These are phyloP conservation scores for Lachancea fermentati DNA, from an alignment of 805 yeast genomes.

Conservation along the genomic window DNA sequence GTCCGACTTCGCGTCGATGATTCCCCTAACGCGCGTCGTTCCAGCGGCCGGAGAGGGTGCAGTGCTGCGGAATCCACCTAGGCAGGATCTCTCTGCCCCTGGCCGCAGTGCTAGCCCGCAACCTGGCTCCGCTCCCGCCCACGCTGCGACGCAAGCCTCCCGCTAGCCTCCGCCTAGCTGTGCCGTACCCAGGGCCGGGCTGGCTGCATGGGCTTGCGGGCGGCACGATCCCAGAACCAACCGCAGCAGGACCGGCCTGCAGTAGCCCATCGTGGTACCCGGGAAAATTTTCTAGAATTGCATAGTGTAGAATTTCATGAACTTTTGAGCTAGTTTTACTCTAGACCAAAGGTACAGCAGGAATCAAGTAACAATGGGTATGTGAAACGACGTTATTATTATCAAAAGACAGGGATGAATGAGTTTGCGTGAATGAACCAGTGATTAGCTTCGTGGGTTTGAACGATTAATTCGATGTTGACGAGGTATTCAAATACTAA, in stretches of 20 bases:
- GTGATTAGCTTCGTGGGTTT: not conserved
- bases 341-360: conserved; percentile 21
- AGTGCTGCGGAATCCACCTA: too few species aligned
- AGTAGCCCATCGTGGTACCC: not conserved
- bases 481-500: too few species aligned
- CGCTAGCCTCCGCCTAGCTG: not conserved
- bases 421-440: not conserved
- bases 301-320: not conserved
- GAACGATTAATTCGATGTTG: too few species aligned
- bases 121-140: too few species aligned
- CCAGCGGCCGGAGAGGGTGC: too few species aligned
- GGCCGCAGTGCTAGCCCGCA: not conserved
- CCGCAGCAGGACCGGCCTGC: not conserved
- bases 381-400: conserved; percentile 16
- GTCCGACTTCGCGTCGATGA: too few species aligned
- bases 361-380: conserved; percentile 41
- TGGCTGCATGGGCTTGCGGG: too few species aligned
- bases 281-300: not conserved
- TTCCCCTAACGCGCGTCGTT: too few species aligned
- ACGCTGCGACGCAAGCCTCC: too few species aligned
- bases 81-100: too few species aligned
- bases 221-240: not conserved
- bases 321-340: conserved; percentile 1
- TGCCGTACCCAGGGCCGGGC: not conserved
- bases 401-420: not conserved